Evolutionary conservation across 225 moss, liverwort and hornwort genomes (phyloP).

Genomic region (Pseudoscleropodium purum): DNA sequence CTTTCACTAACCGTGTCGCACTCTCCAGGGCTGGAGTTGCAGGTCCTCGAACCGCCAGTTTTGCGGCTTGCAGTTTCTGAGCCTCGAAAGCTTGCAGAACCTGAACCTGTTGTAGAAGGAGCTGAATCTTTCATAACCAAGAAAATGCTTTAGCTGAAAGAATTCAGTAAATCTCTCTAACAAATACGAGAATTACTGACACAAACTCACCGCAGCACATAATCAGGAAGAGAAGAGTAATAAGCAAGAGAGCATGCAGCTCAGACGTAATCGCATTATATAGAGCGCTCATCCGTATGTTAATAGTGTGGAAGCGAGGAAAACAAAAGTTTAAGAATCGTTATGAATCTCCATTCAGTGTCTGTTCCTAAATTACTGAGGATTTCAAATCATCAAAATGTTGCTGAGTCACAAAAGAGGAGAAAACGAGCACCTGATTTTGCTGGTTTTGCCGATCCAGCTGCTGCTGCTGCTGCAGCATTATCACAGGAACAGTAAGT

Average conservation of each 20-base stretch:
- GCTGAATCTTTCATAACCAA: slow-evolving; percentile 61
- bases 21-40: slow-evolving; percentile 72
- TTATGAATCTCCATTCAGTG: neutral
- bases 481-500: slow-evolving; percentile 7
- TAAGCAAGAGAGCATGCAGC: neutral
- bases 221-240: neutral
- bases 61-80: slow-evolving; percentile 67
- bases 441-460: slow-evolving; percentile 60
- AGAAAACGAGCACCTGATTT: slow-evolving; percentile 34
- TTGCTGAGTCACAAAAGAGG: neutral
- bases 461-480: slow-evolving; percentile 13
- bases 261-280: neutral
- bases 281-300: neutral
- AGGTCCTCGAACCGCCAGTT: slow-evolving; percentile 61
- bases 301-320: neutral
- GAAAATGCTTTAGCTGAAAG: slow-evolving; percentile 20
- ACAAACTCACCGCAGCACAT: neutral
- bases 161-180: neutral
- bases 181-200: neutral
- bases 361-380: neutral
- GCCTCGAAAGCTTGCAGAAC: slow-evolving; percentile 70
- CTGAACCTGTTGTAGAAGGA: slow-evolving; percentile 65
- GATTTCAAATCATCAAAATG: neutral
- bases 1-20: slow-evolving; percentile 56
- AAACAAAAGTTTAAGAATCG: neutral